A percentile compares a stretch with the other conserved stretches of the same genome.
Evolutionary conservation across 768 basidiomycete genomes (phyloP).

Genomic region (Auricularia auricula-judae): DNA sequence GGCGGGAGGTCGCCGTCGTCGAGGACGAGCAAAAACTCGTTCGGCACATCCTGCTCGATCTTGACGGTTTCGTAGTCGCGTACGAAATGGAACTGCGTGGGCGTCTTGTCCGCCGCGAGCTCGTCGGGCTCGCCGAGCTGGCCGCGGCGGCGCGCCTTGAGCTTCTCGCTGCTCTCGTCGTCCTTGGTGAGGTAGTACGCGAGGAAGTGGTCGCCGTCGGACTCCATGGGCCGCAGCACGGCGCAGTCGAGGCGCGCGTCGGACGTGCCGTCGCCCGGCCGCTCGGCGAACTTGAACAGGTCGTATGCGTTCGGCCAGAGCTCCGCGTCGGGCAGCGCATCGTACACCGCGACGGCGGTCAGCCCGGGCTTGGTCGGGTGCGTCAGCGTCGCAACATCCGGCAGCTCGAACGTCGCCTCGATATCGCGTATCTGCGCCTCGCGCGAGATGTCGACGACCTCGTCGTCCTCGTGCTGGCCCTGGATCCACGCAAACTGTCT

Average conservation of each 20-base stretch:
- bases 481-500: neutral
- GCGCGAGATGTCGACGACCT: constrained; percentile 57
- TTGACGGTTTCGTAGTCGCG: constrained; percentile 85
- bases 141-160: constrained; percentile 40
- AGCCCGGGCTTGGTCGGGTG: constrained; percentile 75
- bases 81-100: constrained; percentile 62
- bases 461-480: constrained; percentile 38
- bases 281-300: constrained; percentile 73
- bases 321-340: constrained; percentile 72
- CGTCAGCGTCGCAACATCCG: constrained; percentile 45
- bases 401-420: constrained; percentile 63
- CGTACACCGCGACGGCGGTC: constrained; percentile 69
- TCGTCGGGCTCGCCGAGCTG: constrained; percentile 17
- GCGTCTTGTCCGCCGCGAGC: constrained; percentile 23
- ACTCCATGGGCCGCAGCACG: constrained; percentile 77
- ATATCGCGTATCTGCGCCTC: constrained; percentile 68
- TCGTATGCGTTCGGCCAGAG: constrained; percentile 89
- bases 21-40: constrained; percentile 70
- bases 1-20: constrained; percentile 39
- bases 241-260: constrained; percentile 80
- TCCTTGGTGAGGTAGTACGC: constrained; percentile 74
- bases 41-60: constrained; percentile 76
- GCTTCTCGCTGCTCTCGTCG: constrained; percentile 54
- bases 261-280: constrained; percentile 64
- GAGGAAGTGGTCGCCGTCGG: constrained; percentile 80